Percentiles rank a stretch among this genome's conserved stretches.
Evolutionary conservation across 2,329 filamentous ascomycete genomes (phyloP).

Genomic region (Nemania sp.): DNA sequence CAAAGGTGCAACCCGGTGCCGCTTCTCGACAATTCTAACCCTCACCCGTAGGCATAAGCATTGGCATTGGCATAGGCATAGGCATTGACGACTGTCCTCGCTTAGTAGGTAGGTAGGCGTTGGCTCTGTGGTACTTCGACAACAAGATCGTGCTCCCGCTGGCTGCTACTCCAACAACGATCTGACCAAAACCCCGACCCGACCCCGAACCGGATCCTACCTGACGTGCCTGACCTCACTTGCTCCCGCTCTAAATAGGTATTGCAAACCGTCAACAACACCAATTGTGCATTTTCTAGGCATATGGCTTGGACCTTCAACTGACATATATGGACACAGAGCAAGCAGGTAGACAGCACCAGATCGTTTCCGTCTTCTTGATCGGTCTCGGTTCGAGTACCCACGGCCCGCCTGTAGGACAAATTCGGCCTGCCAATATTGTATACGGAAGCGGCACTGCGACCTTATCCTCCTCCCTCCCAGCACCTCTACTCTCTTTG

Average conservation of each 20-base stretch:
- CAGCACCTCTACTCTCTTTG: constrained; percentile 6
- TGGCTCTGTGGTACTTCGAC: constrained; percentile 30
- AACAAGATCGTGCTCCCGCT: constrained; percentile 12
- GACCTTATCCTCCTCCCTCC: constrained; percentile 14
- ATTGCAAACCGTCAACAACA: not conserved
- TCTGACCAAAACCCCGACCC: constrained; percentile 11
- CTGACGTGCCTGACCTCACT: constrained; percentile 10
- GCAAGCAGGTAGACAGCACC: constrained; percentile 22
- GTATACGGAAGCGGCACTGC: constrained; percentile 41
- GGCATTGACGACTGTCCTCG: constrained; percentile 42
- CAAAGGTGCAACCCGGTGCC: constrained; percentile 41
- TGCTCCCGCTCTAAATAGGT: not conserved
- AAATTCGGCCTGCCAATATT: constrained; percentile 41
- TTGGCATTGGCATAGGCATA: no score
- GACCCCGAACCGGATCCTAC: constrained; percentile 15
- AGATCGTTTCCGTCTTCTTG: constrained; percentile 17
- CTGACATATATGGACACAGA: constrained; percentile 24
- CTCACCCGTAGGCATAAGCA: constrained; percentile 42
- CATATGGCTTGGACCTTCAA: not conserved
- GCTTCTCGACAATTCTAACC: constrained; percentile 42
- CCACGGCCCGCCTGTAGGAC: constrained; percentile 28
- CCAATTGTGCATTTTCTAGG: not conserved
- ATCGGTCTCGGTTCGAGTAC: constrained; percentile 27
- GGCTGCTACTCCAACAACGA: constrained; percentile 1
- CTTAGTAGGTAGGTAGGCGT: constrained; percentile 24